Evolutionary conservation across 2,329 filamentous ascomycete genomes (phyloP).

Genomic region (Cordyceps farinosa): DNA sequence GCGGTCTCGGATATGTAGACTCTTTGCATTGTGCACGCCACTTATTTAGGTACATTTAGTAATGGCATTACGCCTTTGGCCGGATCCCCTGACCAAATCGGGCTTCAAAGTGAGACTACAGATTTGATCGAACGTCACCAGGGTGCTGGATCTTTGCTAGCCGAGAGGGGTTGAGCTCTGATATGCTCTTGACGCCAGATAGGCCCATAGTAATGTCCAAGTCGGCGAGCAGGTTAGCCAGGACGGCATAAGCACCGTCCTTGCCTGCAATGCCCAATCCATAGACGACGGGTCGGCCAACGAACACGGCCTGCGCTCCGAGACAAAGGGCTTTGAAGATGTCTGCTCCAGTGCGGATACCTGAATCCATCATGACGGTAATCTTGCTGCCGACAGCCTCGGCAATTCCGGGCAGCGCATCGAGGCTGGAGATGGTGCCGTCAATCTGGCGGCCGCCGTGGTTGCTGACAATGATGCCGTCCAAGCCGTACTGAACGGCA

Average conservation of each 20-base stretch:
- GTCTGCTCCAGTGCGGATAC: constrained; percentile 39
- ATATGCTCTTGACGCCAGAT: constrained; percentile 44
- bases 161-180: constrained; percentile 33
- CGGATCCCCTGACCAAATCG: too few relatives aligned
- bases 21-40: not conserved
- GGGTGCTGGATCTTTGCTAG: constrained; percentile 33
- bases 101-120: constrained; percentile 22
- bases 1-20: not conserved
- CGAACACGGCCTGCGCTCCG: constrained; percentile 38
- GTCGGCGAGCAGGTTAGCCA: constrained; percentile 40
- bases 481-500: constrained; percentile 35
- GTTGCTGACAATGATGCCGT: constrained; percentile 41
- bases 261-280: constrained; percentile 35
- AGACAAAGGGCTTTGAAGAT: constrained; percentile 39
- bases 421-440: constrained; percentile 47
- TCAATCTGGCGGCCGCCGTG: constrained; percentile 43
- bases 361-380: constrained; percentile 51
- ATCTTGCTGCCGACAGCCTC: constrained; percentile 57
- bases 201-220: constrained; percentile 54
- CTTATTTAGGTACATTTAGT: not conserved
- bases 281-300: constrained; percentile 41
- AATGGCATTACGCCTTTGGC: not conserved
- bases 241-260: constrained; percentile 52
- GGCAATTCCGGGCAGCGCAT: constrained; percentile 42
- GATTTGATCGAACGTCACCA: constrained; percentile 31